Conservation (phyloP, 179 eudicot genomes). For the Carnegiea gigantea region DNA sequence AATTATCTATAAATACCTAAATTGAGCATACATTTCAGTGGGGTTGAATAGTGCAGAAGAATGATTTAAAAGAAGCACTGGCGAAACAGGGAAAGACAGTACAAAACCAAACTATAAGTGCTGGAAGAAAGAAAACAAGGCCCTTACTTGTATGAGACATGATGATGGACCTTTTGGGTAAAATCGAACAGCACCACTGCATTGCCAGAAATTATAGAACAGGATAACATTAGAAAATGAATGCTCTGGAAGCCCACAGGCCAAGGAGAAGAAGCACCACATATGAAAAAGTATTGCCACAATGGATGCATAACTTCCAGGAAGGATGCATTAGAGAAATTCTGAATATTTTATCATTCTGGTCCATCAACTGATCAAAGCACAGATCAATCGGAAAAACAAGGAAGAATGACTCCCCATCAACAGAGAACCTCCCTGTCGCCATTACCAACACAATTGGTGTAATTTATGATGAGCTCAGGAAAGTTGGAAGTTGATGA, state of each 20-base stretch:
- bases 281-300: background rate
- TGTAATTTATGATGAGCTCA: background rate
- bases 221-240: constrained; percentile 3
- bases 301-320: background rate
- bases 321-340: background rate
- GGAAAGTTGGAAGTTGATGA: background rate
- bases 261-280: background rate
- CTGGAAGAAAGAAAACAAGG: constrained; percentile 4
- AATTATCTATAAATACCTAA: background rate
- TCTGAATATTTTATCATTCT: background rate
- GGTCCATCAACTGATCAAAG: background rate
- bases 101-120: constrained; percentile 2
- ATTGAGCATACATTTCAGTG: background rate
- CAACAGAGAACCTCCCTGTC: background rate
- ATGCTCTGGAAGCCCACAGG: background rate
- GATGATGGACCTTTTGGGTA: constrained; percentile 87
- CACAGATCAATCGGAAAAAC: background rate
- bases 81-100: background rate
- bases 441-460: background rate
- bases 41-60: background rate
- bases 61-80: no score
- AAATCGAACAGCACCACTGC: constrained; percentile 97
- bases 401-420: background rate
- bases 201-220: constrained; percentile 30
- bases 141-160: constrained; percentile 81